Base-by-base conservation (phyloP, 2,329 filamentous ascomycete genomes). In the Fusarium zealandicum region DNA sequence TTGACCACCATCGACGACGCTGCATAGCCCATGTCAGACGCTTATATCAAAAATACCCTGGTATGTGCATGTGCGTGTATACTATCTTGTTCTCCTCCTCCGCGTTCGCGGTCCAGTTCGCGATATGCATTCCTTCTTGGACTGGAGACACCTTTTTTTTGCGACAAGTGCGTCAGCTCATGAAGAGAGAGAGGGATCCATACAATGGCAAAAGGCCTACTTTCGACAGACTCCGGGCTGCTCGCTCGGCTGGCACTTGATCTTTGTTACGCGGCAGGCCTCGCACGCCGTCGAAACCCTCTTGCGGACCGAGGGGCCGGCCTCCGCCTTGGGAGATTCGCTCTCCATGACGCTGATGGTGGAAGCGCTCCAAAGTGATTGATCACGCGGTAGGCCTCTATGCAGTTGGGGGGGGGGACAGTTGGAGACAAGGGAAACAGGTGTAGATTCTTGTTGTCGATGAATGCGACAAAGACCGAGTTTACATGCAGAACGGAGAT, bases 81-180 rank as follows among this genome's bases (percentile, higher is more conserved):
- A 82, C 80, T 73, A 64, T 61, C 73, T 75, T 7, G 75, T 73
- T 45, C 72, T 73, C 51, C 77, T 75, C 28, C 81, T 73, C 37
- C 82, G 74, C n/a, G 76, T 81, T 12, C 81, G 74, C 0, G 81
- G 78, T 7, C 75, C 78, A 1, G 77, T 79, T 40, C 79, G 75
- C 54, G 81, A 80, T 48, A 83, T 71, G 51, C 81, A 84, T 69
- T 84, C 81, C 44, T 76, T 72, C 65, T 82, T 83, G 25, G 77
- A 81, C 38, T 78, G 76, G 41, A 78, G 74, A 62, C 82, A 84
- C 61, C 81, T 83, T 52, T 18, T 53, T 10, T n/a, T n/a, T n/a
- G n/a, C n/a, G n/a, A n/a, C n/a, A n/a, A n/a, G n/a, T n/a, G 8
- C 25, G 41, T 46, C 40, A 51, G 43, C 45, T 30, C 13, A 18